These are phyloP conservation scores for Candida anutae DNA, from an alignment of 1,139 yeast genomes.

Conservation along the genomic window DNA sequence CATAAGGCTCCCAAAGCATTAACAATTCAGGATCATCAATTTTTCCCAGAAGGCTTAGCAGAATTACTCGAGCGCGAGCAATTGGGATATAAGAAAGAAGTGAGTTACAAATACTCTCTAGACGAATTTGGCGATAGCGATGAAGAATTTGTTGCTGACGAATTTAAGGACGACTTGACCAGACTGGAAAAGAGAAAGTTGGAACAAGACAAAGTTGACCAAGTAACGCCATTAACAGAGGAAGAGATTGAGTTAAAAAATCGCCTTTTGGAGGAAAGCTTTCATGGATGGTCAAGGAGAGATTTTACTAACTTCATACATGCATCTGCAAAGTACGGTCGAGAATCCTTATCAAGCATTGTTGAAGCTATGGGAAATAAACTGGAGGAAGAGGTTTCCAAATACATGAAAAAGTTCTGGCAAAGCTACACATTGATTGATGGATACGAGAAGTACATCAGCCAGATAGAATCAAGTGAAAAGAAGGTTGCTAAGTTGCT, in stretches of 20 bases:
- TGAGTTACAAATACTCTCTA: slow-evolving; percentile 60
- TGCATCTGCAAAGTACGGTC: slow-evolving; percentile 73
- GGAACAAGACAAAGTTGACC: slow-evolving; percentile 62
- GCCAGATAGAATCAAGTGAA: slow-evolving; percentile 87
- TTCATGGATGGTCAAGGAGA: slow-evolving; percentile 76
- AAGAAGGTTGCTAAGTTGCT: slow-evolving; percentile 59
- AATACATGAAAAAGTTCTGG: slow-evolving; percentile 74
- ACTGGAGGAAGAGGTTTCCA: slow-evolving; percentile 57
- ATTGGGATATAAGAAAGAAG: slow-evolving; percentile 62
- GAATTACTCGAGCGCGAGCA: slow-evolving; percentile 73
- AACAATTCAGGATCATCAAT: slow-evolving; percentile 80
- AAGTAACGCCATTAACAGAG: slow-evolving; percentile 64
- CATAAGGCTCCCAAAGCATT: slow-evolving; percentile 70
- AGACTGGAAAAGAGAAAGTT: slow-evolving; percentile 37
- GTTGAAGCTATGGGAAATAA: slow-evolving; percentile 64
- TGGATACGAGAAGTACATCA: slow-evolving; percentile 76
- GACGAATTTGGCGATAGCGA: slow-evolving; percentile 47
- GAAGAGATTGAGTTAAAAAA: slow-evolving; percentile 66
- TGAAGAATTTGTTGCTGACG: slow-evolving; percentile 51
- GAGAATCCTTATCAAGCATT: slow-evolving; percentile 52
- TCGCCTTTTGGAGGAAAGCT: slow-evolving; percentile 55
- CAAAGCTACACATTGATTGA: slow-evolving; percentile 60
- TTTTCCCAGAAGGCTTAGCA: slow-evolving; percentile 60
- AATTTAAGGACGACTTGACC: slow-evolving; percentile 27
- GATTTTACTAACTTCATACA: slow-evolving; percentile 85